phyloP scores from a whole-genome alignment of 257 asterid genomes.

The Solanum dulcamara region DNA sequence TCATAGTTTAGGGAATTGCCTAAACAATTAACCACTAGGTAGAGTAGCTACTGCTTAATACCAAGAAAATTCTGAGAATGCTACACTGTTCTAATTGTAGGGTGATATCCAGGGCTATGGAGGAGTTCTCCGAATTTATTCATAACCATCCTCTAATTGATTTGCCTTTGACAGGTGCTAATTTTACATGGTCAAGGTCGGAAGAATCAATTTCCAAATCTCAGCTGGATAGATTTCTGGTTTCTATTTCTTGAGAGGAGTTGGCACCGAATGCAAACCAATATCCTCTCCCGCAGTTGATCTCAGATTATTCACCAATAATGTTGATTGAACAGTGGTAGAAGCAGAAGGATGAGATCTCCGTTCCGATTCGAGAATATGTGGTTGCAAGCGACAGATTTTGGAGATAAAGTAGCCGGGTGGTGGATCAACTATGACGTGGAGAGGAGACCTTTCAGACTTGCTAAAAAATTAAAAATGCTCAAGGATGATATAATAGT shows the following conservation, averaged over 20 bases:
- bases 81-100: neutral
- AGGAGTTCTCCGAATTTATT: neutral
- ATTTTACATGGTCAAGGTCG: neutral
- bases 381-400: neutral
- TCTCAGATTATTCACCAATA: neutral
- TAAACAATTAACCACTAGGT: neutral
- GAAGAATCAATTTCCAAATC: neutral
- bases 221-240: neutral
- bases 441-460: neutral
- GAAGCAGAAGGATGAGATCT: neutral
- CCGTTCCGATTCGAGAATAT: neutral
- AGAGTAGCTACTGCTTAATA: neutral
- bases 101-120: neutral
- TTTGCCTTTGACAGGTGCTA: neutral
- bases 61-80: neutral
- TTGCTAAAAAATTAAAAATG: neutral
- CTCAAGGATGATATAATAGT: neutral
- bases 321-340: neutral
- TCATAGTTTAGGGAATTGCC: neutral
- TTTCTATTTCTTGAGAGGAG: neutral
- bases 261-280: neutral
- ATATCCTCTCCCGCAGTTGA: neutral
- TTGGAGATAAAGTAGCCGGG: neutral
- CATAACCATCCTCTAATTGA: neutral
- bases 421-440: neutral